phyloP scores from a whole-genome alignment of 2,329 filamentous ascomycete species.

The Sporothrix humicola region DNA sequence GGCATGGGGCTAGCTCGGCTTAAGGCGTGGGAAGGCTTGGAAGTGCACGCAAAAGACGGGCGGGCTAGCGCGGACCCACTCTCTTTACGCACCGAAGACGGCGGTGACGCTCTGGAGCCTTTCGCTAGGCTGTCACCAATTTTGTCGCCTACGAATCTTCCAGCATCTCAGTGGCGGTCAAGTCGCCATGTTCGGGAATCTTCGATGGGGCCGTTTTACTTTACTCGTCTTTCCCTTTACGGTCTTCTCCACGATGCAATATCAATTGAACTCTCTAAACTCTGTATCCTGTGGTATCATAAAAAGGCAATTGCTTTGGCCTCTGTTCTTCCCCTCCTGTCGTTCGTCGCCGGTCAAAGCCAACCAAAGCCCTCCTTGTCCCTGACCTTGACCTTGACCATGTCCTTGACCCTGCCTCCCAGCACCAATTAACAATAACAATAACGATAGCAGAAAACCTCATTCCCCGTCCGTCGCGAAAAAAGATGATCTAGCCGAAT shows the following conservation, averaged over 20 bases:
- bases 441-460: no score
- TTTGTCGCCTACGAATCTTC: slow-evolving; percentile 26
- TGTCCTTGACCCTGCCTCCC: neutral
- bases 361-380: no score
- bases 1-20: slow-evolving; percentile 33
- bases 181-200: neutral
- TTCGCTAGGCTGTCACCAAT: neutral
- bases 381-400: neutral
- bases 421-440: no score
- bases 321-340: neutral
- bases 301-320: neutral
- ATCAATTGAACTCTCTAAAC: slow-evolving; percentile 19
- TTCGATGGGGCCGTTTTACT: neutral
- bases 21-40: neutral
- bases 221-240: neutral
- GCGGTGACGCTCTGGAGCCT: slow-evolving; percentile 18
- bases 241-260: neutral
- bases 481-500: neutral
- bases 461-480: no score
- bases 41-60: neutral
- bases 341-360: neutral
- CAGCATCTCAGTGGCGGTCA: slow-evolving; percentile 26
- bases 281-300: slow-evolving; percentile 31
- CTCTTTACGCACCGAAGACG: slow-evolving; percentile 12
- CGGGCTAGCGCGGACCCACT: slow-evolving; percentile 4